These are phyloP conservation scores for Hypoxylon sp. DNA, from an alignment of 2,329 filamentous ascomycete species.

Conservation along the genomic window DNA sequence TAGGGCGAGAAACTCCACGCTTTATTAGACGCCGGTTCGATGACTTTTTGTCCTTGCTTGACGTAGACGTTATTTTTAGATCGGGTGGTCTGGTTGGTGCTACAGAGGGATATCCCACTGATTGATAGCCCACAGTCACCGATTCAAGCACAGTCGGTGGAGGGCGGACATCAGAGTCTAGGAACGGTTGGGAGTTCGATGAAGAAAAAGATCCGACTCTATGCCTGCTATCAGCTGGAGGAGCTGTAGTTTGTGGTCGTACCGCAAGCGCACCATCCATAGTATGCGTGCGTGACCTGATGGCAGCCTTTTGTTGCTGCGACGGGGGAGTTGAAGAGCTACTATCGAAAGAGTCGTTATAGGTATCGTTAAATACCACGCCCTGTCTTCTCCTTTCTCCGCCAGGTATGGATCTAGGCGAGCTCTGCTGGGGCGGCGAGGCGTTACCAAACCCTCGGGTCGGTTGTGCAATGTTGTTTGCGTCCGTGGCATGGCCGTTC, in stretches of 20 bases:
- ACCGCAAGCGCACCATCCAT: slow-evolving; percentile 66
- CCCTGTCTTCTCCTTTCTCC: slow-evolving; percentile 68
- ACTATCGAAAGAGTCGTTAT: slow-evolving; percentile 66
- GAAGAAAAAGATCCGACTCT: slow-evolving; percentile 80
- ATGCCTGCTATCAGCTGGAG: slow-evolving; percentile 68
- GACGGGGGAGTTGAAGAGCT: slow-evolving; percentile 60
- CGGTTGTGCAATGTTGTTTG: slow-evolving; percentile 48
- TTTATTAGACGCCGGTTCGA: slow-evolving; percentile 69
- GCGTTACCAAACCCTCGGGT: slow-evolving; percentile 55
- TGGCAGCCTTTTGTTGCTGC: slow-evolving; percentile 55
- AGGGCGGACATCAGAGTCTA: slow-evolving; percentile 61
- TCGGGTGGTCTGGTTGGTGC: slow-evolving; percentile 55
- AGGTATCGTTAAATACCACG: slow-evolving; percentile 72
- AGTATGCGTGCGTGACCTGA: slow-evolving; percentile 70
- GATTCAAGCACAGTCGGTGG: slow-evolving; percentile 61
- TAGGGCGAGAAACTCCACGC: slow-evolving; percentile 69
- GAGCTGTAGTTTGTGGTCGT: slow-evolving; percentile 60
- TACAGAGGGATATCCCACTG: slow-evolving; percentile 59
- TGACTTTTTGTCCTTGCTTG: slow-evolving; percentile 63
- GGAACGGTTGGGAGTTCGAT: slow-evolving; percentile 67
- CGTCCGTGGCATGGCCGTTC: slow-evolving; percentile 46
- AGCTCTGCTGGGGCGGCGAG: slow-evolving; percentile 61
- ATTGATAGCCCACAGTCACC: background rate
- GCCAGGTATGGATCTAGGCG: slow-evolving; percentile 64
- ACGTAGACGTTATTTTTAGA: slow-evolving; percentile 54